Base-by-base conservation (phyloP, 768 basidiomycete species). In the Termitomyces eurrhizus region DNA sequence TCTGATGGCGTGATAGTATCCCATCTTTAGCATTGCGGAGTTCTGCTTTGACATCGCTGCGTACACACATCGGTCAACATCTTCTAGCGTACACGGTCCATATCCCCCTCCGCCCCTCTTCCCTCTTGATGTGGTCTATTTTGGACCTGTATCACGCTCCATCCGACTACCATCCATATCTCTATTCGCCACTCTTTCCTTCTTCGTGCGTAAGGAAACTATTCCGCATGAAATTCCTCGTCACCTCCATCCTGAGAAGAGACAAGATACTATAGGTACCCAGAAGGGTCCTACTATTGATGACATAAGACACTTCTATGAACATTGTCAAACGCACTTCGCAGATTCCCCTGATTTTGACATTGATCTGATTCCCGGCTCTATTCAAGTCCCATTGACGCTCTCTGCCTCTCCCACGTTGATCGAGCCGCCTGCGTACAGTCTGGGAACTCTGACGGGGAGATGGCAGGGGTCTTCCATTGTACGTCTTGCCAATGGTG, bases 381-480 rank as follows among this genome's bases (percentile, higher is more conserved):
- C 18, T 39, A 12, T 44, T 2, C 35, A 51, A 26, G n/a, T 18
- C 9, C 49, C 50, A 3, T 37, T 33, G 26, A 52, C 49, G 5
- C 12, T 44, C 26, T 32, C 46, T 7, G 8, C 21, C 13, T 36
- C 55, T 35, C 37, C 26, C 35, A 13, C 57, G 8, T 54, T 70
- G 21, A 65, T 63, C 36, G 66, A 72, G 42, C 65, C 67, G 12
- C 57, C 64, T 14, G 64, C 71, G 21, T 83, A 85, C 64, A 70
- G 71, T 54, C 72, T 78, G 26, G 82, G 78, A 12, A 71, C 73
- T 1, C 70, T 84, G 32, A 75, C 76, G 3, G 84, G 83, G 21
- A 70, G 67, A 41, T 85, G 81, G 82, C 74, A 77, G 56, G 83
- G 82, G 2, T 78, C 81, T 9, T 76, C 72, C 44, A 75, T 83